Percentiles rank a stretch among this genome's conserved stretches.
These are phyloP conservation scores for Aleurites moluccanus DNA, from an alignment of 441 rosid genomes.

Conservation along the genomic window DNA sequence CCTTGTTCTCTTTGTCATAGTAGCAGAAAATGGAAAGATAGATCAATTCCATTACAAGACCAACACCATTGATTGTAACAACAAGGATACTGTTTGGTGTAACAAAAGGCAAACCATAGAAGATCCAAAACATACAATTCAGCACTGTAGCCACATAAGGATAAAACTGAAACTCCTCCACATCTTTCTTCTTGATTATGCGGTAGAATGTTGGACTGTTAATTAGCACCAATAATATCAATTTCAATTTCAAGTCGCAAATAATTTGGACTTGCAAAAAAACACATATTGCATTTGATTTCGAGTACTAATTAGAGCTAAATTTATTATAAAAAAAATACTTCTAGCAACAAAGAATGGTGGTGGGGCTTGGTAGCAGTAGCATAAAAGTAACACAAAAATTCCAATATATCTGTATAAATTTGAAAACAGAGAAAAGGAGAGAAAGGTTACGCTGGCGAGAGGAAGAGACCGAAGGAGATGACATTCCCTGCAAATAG, in stretches of 20 bases:
- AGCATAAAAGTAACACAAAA: too few species aligned
- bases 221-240: background rate
- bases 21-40: constrained; percentile 40
- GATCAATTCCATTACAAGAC: constrained; percentile 46
- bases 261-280: too few species aligned
- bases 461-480: constrained; percentile 25
- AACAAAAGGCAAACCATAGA: constrained; percentile 73
- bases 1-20: constrained; percentile 34
- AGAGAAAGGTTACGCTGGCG: constrained; percentile 20
- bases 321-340: too few species aligned
- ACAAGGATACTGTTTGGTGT: constrained; percentile 66
- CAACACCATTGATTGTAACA: constrained; percentile 53
- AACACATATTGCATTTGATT: too few species aligned
- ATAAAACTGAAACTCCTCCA: constrained; percentile 60
- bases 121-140: constrained; percentile 71
- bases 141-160: constrained; percentile 59
- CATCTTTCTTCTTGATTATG: constrained; percentile 55
- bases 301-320: too few species aligned
- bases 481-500: constrained; percentile 24
- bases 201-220: constrained; percentile 57
- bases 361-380: too few species aligned
- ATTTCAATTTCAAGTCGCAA: background rate
- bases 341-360: too few species aligned
- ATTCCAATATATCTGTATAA: too few species aligned
- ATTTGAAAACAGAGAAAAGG: background rate